Conservation (phyloP, 1,284 basidiomycete species). For the Entoloma clypeatum region DNA sequence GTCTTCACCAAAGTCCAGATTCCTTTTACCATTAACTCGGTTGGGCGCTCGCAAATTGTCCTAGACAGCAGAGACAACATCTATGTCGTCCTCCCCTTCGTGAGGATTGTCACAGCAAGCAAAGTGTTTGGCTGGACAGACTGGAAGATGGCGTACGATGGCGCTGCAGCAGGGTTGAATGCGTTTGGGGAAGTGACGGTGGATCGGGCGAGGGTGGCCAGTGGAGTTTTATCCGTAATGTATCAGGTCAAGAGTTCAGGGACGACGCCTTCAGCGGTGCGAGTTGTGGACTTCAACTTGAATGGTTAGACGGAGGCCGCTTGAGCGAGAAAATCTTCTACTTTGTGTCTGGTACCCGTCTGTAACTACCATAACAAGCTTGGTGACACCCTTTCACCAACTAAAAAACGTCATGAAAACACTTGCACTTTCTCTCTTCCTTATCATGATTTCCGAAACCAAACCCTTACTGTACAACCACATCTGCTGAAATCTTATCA, state of each 20-base stretch:
- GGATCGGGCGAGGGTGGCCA: constrained; percentile 34
- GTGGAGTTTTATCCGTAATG: constrained; percentile 36
- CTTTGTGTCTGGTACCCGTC: too few relatives aligned
- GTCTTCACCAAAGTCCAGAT: constrained; percentile 42
- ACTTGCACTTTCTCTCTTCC: too few relatives aligned
- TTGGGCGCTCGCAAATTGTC: constrained; percentile 42
- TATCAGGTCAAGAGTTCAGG: constrained; percentile 39
- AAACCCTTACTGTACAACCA: too few relatives aligned
- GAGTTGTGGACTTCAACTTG: constrained; percentile 36
- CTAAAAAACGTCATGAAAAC: too few relatives aligned
- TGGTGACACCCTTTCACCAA: too few relatives aligned
- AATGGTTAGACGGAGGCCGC: constrained; percentile 23
- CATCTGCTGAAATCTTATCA: too few relatives aligned
- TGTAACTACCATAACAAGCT: too few relatives aligned
- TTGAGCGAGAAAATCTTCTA: background rate
- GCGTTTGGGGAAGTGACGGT: constrained; percentile 43
- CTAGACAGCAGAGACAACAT: constrained; percentile 36
- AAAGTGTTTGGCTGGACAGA: constrained; percentile 39
- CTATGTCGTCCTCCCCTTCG: constrained; percentile 39
- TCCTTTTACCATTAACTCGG: constrained; percentile 36
- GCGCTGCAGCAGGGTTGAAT: constrained; percentile 33
- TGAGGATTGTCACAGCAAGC: constrained; percentile 39
- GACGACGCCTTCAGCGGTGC: constrained; percentile 35
- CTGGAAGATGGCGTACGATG: constrained; percentile 41
- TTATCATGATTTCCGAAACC: too few relatives aligned